Conservation (phyloP, 805 yeast genomes). For the Suhomyces kilbournensis region DNA sequence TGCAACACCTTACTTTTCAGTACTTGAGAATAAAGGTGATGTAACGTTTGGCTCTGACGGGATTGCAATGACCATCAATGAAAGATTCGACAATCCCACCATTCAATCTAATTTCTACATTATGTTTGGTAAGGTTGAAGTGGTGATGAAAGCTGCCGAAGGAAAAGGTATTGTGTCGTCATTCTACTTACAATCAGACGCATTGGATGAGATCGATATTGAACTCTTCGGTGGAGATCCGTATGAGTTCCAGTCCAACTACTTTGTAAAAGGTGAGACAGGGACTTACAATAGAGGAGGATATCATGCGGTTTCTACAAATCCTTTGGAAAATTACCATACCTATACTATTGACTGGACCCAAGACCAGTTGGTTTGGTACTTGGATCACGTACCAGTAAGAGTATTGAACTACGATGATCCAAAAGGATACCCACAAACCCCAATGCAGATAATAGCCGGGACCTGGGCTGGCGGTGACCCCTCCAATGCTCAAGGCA, state of each 20-base stretch:
- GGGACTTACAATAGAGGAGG: conserved; percentile 77
- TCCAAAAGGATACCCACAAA: conserved; percentile 79
- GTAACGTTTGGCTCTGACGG: conserved; percentile 46
- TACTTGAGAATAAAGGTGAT: conserved; percentile 6
- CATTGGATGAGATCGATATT: conserved; percentile 82
- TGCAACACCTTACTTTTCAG: conserved; percentile 8
- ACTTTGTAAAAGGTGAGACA: conserved; percentile 76
- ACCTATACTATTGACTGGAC: conserved; percentile 88
- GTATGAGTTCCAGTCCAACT: conserved; percentile 73
- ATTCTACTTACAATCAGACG: conserved; percentile 77
- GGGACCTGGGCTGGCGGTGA: conserved; percentile 89
- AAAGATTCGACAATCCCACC: conserved; percentile 75
- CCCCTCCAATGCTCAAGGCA: conserved; percentile 58
- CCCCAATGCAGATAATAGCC: conserved; percentile 73
- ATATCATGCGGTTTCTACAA: conserved; percentile 52
- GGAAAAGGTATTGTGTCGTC: conserved; percentile 82
- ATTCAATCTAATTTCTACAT: conserved; percentile 75
- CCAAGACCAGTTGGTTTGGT: conserved; percentile 61
- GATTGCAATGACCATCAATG: conserved; percentile 53
- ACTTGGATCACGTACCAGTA: conserved; percentile 63
- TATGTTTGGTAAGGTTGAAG: conserved; percentile 86
- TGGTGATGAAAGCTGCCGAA: conserved; percentile 62
- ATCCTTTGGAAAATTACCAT: conserved; percentile 60
- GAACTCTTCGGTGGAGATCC: conserved; percentile 86
- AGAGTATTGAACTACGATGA: conserved; percentile 55